Percentiles rank a stretch among this genome's conserved stretches.
These are phyloP conservation scores for Cercospora sesami DNA, from an alignment of 2,329 filamentous ascomycete genomes.

Conservation along the genomic window DNA sequence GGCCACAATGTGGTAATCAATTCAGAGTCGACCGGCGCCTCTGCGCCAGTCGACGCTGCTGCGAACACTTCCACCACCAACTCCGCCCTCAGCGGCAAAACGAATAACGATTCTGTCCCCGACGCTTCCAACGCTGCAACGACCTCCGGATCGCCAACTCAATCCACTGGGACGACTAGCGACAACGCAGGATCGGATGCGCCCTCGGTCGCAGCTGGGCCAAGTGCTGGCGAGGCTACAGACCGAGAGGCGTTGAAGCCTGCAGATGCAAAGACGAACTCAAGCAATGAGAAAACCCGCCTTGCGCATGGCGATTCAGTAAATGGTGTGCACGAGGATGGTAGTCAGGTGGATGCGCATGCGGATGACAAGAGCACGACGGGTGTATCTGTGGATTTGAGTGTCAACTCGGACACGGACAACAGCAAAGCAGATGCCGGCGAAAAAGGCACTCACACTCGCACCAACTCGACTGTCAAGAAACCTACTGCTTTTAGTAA, in stretches of 20 bases:
- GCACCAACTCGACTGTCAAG: slow-evolving; percentile 60
- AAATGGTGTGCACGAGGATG: slow-evolving; percentile 38
- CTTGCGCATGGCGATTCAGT: slow-evolving; percentile 18
- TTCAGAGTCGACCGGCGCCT: slow-evolving; percentile 65
- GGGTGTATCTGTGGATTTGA: slow-evolving; percentile 67
- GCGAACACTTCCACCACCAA: slow-evolving; percentile 56
- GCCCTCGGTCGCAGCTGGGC: slow-evolving; percentile 31
- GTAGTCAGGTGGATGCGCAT: slow-evolving; percentile 42
- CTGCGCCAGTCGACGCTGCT: slow-evolving; percentile 63
- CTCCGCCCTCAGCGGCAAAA: slow-evolving; percentile 53
- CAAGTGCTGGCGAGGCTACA: slow-evolving; percentile 38
- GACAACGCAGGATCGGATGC: slow-evolving; percentile 18
- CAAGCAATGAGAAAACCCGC: slow-evolving; percentile 17
- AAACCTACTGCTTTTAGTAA: slow-evolving; percentile 80
- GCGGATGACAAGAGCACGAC: slow-evolving; percentile 59
- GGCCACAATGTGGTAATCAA: slow-evolving; percentile 71
- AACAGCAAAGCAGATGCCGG: slow-evolving; percentile 60
- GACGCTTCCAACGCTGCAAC: slow-evolving; percentile 43
- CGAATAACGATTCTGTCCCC: slow-evolving; percentile 34
- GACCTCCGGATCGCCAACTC: slow-evolving; percentile 25
- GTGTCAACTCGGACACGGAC: slow-evolving; percentile 76
- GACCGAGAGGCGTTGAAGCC: slow-evolving; percentile 17
- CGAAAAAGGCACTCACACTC: slow-evolving; percentile 58
- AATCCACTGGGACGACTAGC: slow-evolving; percentile 11
- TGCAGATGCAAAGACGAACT: background rate